phyloP scores from a whole-genome alignment of 2,329 filamentous ascomycete species.

The Ophiocordyceps camponoti-leonardi region DNA sequence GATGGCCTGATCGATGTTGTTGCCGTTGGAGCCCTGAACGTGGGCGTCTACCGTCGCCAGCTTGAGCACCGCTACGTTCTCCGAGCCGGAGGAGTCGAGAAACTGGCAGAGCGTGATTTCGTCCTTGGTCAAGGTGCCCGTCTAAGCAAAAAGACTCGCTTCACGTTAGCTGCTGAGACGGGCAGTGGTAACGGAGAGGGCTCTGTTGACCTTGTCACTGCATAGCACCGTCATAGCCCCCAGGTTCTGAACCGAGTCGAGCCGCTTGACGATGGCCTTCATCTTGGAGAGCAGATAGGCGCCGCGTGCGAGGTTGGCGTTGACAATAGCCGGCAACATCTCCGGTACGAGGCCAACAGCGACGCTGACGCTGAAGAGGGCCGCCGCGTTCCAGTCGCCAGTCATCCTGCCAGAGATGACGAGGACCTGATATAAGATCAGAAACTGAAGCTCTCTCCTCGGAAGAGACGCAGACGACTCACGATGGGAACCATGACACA shows the following conservation, averaged over 20 bases:
- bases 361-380: conserved; percentile 12
- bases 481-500: conserved; percentile 13
- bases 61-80: conserved; percentile 8
- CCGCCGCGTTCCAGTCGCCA: conserved; percentile 9
- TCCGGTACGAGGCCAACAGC: conserved; percentile 13
- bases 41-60: conserved; percentile 10
- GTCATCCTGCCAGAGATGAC: conserved; percentile 9
- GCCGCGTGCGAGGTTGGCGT: conserved; percentile 11
- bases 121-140: conserved; percentile 12
- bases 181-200: not conserved
- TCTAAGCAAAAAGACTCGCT: conserved; percentile 3
- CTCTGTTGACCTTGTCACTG: conserved; percentile 11
- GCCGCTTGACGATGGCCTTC: conserved; percentile 18
- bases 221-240: conserved; percentile 13
- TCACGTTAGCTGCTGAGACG: not conserved
- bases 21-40: conserved; percentile 10
- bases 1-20: conserved; percentile 12
- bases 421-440: conserved; percentile 4
- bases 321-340: conserved; percentile 13
- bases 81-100: conserved; percentile 5
- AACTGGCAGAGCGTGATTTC: conserved; percentile 10
- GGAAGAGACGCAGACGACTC: conserved; percentile 1
- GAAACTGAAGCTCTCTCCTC: not conserved
- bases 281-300: conserved; percentile 12
- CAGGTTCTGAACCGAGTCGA: conserved; percentile 12